phyloP scores from a whole-genome alignment of 495 filamentous ascomycete genomes.

The Xylaria nigripes region DNA sequence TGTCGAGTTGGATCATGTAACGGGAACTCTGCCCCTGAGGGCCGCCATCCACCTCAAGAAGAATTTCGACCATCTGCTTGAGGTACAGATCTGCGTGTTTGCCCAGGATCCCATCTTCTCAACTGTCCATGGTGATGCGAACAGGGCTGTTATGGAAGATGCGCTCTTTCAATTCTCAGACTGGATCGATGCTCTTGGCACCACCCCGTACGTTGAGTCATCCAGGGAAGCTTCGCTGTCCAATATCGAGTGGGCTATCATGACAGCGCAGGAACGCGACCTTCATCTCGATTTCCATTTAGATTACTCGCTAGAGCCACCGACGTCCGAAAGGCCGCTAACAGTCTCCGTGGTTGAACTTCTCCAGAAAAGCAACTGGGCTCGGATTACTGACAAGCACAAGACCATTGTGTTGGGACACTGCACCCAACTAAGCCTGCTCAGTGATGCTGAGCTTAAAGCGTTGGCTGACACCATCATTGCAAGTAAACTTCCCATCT shows the following conservation, averaged over 20 bases:
- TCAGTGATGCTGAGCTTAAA: conserved; percentile 43
- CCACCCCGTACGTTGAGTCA: conserved; percentile 64
- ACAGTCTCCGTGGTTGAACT: conserved; percentile 46
- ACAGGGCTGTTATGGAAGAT: conserved; percentile 12
- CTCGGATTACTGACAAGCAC: conserved; percentile 17
- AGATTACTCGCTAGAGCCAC: conserved; percentile 56
- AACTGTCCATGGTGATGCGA: conserved; percentile 36
- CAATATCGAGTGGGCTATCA: conserved; percentile 59
- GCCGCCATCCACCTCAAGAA: conserved; percentile 51
- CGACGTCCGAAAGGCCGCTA: conserved; percentile 32
- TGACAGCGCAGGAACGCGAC: conserved; percentile 34
- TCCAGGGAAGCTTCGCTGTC: conserved; percentile 37
- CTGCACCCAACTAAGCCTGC: conserved; percentile 59
- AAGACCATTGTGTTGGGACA: conserved; percentile 59
- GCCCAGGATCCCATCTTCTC: conserved; percentile 66
- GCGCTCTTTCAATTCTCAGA: conserved; percentile 32
- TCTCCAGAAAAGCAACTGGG: conserved; percentile 44
- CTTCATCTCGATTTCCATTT: conserved; percentile 67
- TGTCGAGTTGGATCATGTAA: conserved; percentile 62
- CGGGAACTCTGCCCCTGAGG: conserved; percentile 49
- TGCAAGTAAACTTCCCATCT: conserved; percentile 45
- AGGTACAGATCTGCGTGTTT: conserved; percentile 65
- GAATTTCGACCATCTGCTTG: conserved; percentile 45
- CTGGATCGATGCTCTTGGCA: conserved; percentile 54
- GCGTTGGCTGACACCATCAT: conserved; percentile 37